Evolutionary conservation across 495 filamentous ascomycete species (phyloP), one percentile per base, ranked within the genome.

Genomic region (Darksidea phi): DNA sequence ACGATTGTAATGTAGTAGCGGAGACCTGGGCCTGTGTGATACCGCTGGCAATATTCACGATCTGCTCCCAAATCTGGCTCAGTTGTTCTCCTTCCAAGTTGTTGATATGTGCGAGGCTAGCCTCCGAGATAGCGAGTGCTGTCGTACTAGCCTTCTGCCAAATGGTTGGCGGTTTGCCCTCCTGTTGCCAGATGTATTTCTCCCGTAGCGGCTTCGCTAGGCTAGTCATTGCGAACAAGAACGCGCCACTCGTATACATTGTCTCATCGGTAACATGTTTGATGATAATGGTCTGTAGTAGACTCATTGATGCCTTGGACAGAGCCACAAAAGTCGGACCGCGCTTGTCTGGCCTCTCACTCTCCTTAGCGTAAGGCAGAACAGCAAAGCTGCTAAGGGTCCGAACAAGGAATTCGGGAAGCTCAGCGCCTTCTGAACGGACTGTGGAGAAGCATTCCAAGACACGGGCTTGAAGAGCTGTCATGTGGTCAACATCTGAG

Each of bases 401-500:
- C 36, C 77, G 73, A 52, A 95, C 80, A 56, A 95, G 77, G 3
- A 82, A 79, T 6, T 86, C 79, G 20, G 91, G 85, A 0, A 86
- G 85, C 1, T 82, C 84, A 4, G 78, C 73, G 21, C 86, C 75
- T 51, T 93, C 88, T 1, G 82, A 82, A 26, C 87, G 85, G 15
- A 96, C 80, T 41, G 82, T 79, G 65, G 85, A 86, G 38, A 95
- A 75, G 38, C 82, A 85, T 21, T 90, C 85, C 13, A 94, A 73
- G 15, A 93, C 84, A 63, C 86, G 78, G 11, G 73, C 81, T 69
- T 98, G 94, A 7, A 98, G 72, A 8, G 84, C 80, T 1, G 91
- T 96, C 59, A 88, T 79, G 56, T 84, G 85, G 51, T 96, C 92
- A n/a, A 91, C 77, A 74, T 97, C 94, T 34, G 83, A 84, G 34